phyloP scores from a whole-genome alignment of 768 basidiomycete species.

The Lactarius vividus region DNA sequence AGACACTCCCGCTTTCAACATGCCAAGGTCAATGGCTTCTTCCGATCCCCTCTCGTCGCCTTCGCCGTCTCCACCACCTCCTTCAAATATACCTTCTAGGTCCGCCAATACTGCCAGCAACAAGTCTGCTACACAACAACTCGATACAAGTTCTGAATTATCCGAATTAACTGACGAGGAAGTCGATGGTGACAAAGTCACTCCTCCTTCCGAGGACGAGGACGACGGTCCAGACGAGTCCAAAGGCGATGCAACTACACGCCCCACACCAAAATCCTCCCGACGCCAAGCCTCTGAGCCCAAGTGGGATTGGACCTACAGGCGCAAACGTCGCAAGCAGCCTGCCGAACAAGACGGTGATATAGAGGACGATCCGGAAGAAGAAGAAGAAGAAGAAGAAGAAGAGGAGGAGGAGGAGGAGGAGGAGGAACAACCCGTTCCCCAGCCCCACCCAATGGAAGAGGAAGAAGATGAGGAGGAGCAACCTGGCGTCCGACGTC shows the following conservation, averaged over 20 bases:
- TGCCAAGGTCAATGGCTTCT: slow-evolving; percentile 59
- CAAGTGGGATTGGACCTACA: slow-evolving; percentile 85
- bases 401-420: slow-evolving; percentile 42
- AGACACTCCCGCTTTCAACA: slow-evolving; percentile 5
- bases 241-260: slow-evolving; percentile 29
- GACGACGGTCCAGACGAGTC: slow-evolving; percentile 27
- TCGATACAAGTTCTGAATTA: slow-evolving; percentile 72
- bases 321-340: slow-evolving; percentile 30
- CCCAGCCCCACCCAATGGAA: slow-evolving; percentile 37
- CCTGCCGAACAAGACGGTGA: slow-evolving; percentile 36
- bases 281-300: slow-evolving; percentile 71
- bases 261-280: slow-evolving; percentile 42
- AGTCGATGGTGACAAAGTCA: slow-evolving; percentile 46
- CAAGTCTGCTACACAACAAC: slow-evolving; percentile 35
- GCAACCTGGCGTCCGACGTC: slow-evolving; percentile 23
- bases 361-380: slow-evolving; percentile 37
- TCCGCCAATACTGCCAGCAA: slow-evolving; percentile 30
- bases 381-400: slow-evolving; percentile 53
- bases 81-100: slow-evolving; percentile 31
- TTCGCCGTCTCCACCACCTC: slow-evolving; percentile 58
- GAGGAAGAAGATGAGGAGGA: slow-evolving; percentile 46
- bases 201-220: slow-evolving; percentile 15
- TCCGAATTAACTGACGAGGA: slow-evolving; percentile 85
- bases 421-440: slow-evolving; percentile 38
- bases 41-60: slow-evolving; percentile 66